Evolutionary conservation across 345 rosid species (phyloP), one percentile per base, ranked within the genome.

Genomic region (Leavenworthia alabamica): DNA sequence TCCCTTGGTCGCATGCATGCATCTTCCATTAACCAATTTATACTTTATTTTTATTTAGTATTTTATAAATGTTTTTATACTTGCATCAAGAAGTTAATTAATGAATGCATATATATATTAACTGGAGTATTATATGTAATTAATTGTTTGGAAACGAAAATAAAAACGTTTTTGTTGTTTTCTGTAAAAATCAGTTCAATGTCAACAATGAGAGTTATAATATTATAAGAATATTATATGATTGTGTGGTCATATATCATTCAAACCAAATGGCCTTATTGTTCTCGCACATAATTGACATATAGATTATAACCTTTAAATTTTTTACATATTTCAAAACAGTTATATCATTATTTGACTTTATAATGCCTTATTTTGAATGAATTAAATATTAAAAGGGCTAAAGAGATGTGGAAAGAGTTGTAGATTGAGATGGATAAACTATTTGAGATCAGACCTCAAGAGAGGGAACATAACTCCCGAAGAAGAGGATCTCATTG

Each of bases 341-440:
- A 32, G 37, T 1, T 3, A 0, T 3, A 33, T 35, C 12, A 2
- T 4, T 24, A 24, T 24, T 5, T 35, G 33, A 20, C 22, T n/a
- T 29, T 13, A 0, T 2, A 22, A 3, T 60, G 44, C 15, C 23
- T 33, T 29, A 1, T 3, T 36, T 10, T 35, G 1, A 12, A 11
- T 11, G 6, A 12, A 35, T 20, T 20, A 1, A 12, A 4, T 35
- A 11, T 12, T 4, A 4, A 11, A 35, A 76, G 83, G 79, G 47
- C 68, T 79, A 8, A 69, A 70, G 37, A 71, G 84, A 42, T 72
- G 80, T 52, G 86, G 86, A 51, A 81, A 81, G 70, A 79, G 86
- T 53, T 81, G 86, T 65, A 74, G 83, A 50, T 39, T 81, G 31
- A 70, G 86, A 41, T 81, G 86, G 86, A 27, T 81, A 27, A 81